Evolutionary conservation across 768 basidiomycete genomes (phyloP).

Genomic region (Boletus insuetus): DNA sequence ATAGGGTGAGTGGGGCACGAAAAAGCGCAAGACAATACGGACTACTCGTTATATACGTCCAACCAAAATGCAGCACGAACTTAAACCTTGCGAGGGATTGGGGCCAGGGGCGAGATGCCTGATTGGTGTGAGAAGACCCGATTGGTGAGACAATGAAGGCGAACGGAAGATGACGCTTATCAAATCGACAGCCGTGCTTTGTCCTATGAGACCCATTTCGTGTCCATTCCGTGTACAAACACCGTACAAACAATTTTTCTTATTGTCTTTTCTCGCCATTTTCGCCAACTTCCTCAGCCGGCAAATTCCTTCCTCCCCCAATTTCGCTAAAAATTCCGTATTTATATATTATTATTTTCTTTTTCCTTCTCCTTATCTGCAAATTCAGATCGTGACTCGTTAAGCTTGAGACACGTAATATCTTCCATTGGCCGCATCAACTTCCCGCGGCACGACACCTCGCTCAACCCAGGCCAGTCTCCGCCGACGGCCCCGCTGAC

Average conservation of each 20-base stretch:
- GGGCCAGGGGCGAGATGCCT: conserved; percentile 18
- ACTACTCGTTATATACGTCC: conserved; percentile 52
- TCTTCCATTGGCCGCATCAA: conserved; percentile 21
- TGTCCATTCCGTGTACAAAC: conserved; percentile 43
- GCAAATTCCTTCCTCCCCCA: conserved; percentile 31
- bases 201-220: too few species aligned
- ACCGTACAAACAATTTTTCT: conserved; percentile 38
- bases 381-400: conserved; percentile 32
- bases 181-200: conserved; percentile 29
- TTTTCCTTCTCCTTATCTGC: conserved; percentile 36
- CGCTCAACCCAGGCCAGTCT: conserved; percentile 12
- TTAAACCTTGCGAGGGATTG: conserved; percentile 23
- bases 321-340: conserved; percentile 32
- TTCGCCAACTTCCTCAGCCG: conserved; percentile 30
- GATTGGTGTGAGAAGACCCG: conserved; percentile 23
- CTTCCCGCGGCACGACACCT: conserved; percentile 31
- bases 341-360: conserved; percentile 25
- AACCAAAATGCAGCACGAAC: conserved; percentile 31
- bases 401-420: conserved; percentile 30
- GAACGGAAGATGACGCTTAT: conserved; percentile 29
- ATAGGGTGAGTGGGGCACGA: conserved; percentile 64
- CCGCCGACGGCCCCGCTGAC: conserved; percentile 32
- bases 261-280: conserved; percentile 45
- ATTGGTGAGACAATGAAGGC: conserved; percentile 35
- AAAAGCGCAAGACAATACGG: conserved; percentile 55